Evolutionary conservation across 805 yeast species (phyloP).

Genomic region (Wickerhamomyces sydowiorum): DNA sequence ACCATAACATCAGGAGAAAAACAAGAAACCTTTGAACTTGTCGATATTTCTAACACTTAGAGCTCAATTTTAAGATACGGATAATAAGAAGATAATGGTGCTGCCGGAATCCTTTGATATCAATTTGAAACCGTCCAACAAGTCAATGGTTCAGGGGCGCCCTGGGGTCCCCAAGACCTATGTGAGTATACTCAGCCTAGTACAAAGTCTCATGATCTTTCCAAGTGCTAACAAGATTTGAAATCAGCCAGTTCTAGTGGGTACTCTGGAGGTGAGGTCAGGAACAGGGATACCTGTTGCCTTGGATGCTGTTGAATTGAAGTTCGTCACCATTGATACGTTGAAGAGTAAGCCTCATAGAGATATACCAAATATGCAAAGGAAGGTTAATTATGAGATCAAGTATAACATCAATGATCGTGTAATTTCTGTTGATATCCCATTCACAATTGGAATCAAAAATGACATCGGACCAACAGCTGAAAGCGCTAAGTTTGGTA

Average conservation of each 20-base stretch:
- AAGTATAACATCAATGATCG: constrained; percentile 33
- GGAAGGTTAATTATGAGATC: constrained; percentile 26
- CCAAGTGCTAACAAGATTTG: constrained; percentile 12
- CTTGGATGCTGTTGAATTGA: constrained; percentile 42
- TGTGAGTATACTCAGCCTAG: constrained; percentile 27
- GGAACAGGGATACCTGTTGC: constrained; percentile 40
- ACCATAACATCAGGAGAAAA: too few relatives aligned
- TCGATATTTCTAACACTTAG: too few relatives aligned
- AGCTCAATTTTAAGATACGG: too few relatives aligned
- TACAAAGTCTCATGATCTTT: neutral
- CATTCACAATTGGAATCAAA: constrained; percentile 51
- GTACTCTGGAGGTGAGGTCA: constrained; percentile 50
- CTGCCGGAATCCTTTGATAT: constrained; percentile 18
- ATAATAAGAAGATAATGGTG: neutral
- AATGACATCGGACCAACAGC: constrained; percentile 50
- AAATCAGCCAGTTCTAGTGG: constrained; percentile 46
- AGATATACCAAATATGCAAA: constrained; percentile 27
- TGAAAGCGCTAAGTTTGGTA: constrained; percentile 39
- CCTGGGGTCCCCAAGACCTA: constrained; percentile 61
- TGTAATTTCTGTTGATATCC: constrained; percentile 51
- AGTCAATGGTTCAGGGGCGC: constrained; percentile 54
- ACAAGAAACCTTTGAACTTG: too few relatives aligned
- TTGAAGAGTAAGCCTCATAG: constrained; percentile 33
- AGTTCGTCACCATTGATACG: constrained; percentile 45
- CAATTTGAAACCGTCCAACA: constrained; percentile 42